Evolutionary conservation across 2,329 filamentous ascomycete genomes (phyloP), one percentile per base, ranked within the genome.

Genomic region (Piedraia hortae): DNA sequence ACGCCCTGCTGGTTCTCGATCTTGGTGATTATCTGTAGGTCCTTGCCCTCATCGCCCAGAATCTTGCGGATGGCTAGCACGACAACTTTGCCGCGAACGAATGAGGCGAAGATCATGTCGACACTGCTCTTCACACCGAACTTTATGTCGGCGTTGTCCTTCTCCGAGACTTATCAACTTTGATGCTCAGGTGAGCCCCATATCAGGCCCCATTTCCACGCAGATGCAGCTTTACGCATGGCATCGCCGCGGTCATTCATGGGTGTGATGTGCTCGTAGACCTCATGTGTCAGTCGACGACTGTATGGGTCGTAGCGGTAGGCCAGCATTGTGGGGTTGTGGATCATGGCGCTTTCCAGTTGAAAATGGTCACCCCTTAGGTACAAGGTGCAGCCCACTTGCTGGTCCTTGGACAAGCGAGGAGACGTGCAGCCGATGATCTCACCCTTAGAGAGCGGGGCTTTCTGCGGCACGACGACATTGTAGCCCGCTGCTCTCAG

Each of bases 21-120:
- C 71, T 97, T 97, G 62, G 85, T 73, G 47, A 97, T 93, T 55
- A 97, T 90, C 59, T 97, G 82, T 42, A 97, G 91, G 49, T 89
- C 69, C 54, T 73, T 77, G 50, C 85, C 85, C 19, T 88, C 72
- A 43, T 77, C 62, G 31, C 85, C 85, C 23, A 97, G 67, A 30
- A 93, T 71, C 34, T 71, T 62, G 35, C 85, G 82, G 48, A 97
- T 97, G 41, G 80, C 66, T 36, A 59, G 63, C 56, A 97, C 90
- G 48, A 97, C 85, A 45, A 78, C 70, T 28, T 72, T 82, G 29
- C 73, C 71, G 38, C 85, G 82, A 50, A 97, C 97, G 49, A 97
- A 97, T 1, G 80, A 91, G 30, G 85, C 85, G 45, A 97, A 97
- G 41, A 97, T 59, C 85, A 97, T 97, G 54, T 97, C 85, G 34